Evolutionary conservation across 1,284 basidiomycete species (phyloP).

Genomic region (Trichosporon asahii): DNA sequence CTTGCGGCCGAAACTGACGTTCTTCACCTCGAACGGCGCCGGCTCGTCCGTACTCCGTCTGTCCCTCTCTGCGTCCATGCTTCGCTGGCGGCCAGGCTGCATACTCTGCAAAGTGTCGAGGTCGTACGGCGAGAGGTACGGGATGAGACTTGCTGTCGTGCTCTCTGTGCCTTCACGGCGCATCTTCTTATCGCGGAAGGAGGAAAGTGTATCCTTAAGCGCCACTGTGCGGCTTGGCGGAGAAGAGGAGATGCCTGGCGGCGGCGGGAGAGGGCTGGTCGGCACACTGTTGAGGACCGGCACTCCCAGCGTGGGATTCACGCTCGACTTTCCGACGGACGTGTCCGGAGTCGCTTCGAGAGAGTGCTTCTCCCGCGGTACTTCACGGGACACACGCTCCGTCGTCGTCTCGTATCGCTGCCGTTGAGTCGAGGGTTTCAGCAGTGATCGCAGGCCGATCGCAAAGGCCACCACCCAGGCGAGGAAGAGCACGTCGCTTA

Average conservation of each 20-base stretch:
- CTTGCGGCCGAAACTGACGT: background rate
- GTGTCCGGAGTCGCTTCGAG: background rate
- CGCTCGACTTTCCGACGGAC: background rate
- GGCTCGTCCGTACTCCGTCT: background rate
- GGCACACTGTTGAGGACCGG: background rate
- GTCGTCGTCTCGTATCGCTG: background rate
- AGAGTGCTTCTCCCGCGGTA: background rate
- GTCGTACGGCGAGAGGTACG: slow-evolving; percentile 1
- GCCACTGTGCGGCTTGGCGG: background rate
- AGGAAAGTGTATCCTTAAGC: background rate
- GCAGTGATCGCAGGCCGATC: background rate
- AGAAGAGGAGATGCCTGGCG: background rate
- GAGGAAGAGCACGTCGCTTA: background rate
- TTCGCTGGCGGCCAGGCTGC: background rate
- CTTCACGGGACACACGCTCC: background rate
- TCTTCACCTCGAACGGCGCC: slow-evolving; percentile 4
- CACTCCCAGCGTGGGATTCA: background rate
- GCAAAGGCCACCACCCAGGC: background rate
- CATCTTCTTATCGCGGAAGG: background rate
- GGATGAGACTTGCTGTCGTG: slow-evolving; percentile 1
- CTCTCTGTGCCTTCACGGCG: background rate
- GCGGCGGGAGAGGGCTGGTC: background rate
- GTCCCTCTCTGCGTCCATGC: background rate
- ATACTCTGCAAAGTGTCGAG: background rate
- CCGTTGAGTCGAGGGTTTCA: background rate